A percentile compares a stretch with the other conserved stretches of the same genome.
Evolutionary conservation across 441 rosid species (phyloP).

Genomic region (Flueggea neowawraea): DNA sequence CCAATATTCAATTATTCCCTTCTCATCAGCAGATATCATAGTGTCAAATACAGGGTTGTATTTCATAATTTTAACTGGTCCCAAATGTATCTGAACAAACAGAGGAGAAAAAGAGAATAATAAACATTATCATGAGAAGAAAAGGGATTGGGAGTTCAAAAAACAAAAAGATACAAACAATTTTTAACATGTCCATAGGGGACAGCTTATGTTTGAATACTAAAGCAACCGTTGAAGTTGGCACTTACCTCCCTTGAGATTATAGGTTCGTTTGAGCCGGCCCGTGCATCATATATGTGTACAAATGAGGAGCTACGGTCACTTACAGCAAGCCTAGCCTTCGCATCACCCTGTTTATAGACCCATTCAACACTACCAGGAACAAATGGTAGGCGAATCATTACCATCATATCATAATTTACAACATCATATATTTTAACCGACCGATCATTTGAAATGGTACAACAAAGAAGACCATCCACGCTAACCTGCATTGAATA

Average conservation of each 20-base stretch:
- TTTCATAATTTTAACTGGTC: conserved; percentile 73
- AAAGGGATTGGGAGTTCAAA: not conserved
- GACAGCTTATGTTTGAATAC: not conserved
- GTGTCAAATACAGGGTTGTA: conserved; percentile 68
- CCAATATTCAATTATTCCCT: conserved; percentile 92
- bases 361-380: conserved; percentile 94
- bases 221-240: not conserved
- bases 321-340: conserved; percentile 83
- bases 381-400: conserved; percentile 73
- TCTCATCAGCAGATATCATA: conserved; percentile 76
- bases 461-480: conserved; percentile 96
- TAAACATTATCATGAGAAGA: too few relatives aligned
- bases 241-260: conserved; percentile 65
- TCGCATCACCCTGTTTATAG: conserved; percentile 90
- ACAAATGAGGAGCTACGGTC: conserved; percentile 71
- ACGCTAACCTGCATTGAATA: conserved; percentile 90
- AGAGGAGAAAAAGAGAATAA: not conserved
- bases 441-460: conserved; percentile 78
- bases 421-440: conserved; percentile 95
- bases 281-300: conserved; percentile 82
- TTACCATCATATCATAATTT: conserved; percentile 98
- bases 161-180: not conserved
- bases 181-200: not conserved
- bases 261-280: conserved; percentile 85
- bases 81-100: conserved; percentile 57